These are phyloP conservation scores for Leccinum longicurvipes DNA, from an alignment of 768 basidiomycete species.

Conservation along the genomic window DNA sequence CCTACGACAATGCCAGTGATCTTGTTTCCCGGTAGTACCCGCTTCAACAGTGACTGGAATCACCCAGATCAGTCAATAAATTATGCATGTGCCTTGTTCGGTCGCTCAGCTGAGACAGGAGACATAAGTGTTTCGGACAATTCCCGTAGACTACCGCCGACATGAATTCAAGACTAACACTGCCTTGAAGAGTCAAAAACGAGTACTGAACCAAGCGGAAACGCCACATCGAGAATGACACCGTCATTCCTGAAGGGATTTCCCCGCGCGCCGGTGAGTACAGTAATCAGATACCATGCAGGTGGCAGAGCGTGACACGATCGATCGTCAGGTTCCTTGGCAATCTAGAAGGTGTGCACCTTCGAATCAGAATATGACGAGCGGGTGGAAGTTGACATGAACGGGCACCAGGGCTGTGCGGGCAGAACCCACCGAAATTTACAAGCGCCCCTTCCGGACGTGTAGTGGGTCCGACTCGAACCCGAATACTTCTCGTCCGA, in stretches of 20 bases:
- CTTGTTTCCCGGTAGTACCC: background rate
- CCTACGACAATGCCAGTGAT: background rate
- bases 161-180: background rate
- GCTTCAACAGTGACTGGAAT: background rate
- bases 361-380: background rate
- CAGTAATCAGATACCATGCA: background rate
- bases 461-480: background rate
- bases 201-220: background rate
- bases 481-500: background rate
- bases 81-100: background rate
- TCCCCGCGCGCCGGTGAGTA: background rate
- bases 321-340: background rate
- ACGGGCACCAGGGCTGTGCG: background rate
- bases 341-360: background rate
- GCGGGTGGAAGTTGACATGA: background rate
- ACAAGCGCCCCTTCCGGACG: background rate
- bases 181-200: background rate
- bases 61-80: background rate
- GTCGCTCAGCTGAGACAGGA: background rate
- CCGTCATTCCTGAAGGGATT: no score
- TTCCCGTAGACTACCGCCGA: background rate
- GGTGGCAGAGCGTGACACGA: no score
- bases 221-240: no score
- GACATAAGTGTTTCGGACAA: background rate
- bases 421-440: background rate